Percentiles rank a stretch among this genome's conserved stretches.
Evolutionary conservation across 176 grass and related monocot species (phyloP).

Genomic region (Eragrostis curvula): DNA sequence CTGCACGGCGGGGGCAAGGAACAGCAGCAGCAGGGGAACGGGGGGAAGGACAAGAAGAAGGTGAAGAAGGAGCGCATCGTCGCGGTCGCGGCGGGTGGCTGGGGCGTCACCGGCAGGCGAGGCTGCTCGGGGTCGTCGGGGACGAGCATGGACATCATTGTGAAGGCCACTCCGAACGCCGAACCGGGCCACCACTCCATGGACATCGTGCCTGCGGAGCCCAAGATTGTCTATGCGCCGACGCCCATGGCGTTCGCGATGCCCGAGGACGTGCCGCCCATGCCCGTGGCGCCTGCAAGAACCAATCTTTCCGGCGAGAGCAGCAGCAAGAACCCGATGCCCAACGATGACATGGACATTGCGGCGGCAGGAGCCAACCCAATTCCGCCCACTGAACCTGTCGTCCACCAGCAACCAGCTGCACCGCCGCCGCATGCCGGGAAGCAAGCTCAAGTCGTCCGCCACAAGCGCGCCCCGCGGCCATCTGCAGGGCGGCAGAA

Average conservation of each 20-base stretch:
- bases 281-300: neutral
- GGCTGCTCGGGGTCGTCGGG: neutral
- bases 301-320: neutral
- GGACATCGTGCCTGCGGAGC: too few relatives aligned
- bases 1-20: neutral
- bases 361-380: neutral
- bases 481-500: neutral
- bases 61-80: neutral
- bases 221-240: neutral
- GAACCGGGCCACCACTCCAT: neutral
- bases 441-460: neutral
- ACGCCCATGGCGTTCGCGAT: neutral
- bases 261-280: neutral
- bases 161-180: neutral
- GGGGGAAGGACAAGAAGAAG: neutral
- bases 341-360: neutral
- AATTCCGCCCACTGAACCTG: neutral
- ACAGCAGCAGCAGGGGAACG: neutral
- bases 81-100: neutral
- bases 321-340: neutral
- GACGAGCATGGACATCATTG: neutral
- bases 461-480: neutral
- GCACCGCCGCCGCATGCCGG: neutral
- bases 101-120: conserved; percentile 18
- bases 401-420: neutral